phyloP scores from a whole-genome alignment of 2,329 filamentous ascomycete genomes.

The Pyrenochaeta sp. region DNA sequence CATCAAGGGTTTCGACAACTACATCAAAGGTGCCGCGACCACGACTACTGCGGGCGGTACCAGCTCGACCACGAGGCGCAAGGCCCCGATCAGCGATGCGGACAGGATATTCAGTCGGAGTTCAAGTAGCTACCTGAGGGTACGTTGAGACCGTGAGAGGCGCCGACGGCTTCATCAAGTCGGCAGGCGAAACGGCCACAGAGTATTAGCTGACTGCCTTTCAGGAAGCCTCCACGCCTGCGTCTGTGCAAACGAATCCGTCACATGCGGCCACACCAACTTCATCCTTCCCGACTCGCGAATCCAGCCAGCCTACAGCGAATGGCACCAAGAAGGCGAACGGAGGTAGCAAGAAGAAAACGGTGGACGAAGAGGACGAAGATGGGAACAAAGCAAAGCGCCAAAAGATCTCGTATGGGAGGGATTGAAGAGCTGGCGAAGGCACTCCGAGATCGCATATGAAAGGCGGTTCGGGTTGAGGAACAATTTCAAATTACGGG shows the following conservation, averaged over 20 bases:
- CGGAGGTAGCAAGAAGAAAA: conserved; percentile 55
- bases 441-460: conserved; percentile 4
- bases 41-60: conserved; percentile 58
- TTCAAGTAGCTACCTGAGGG: conserved; percentile 49
- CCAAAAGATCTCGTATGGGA: conserved; percentile 59
- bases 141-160: conserved; percentile 36
- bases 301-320: conserved; percentile 53
- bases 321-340: conserved; percentile 48
- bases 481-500: conserved; percentile 1
- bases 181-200: not conserved
- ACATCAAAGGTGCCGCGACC: conserved; percentile 84
- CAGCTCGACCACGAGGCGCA: conserved; percentile 63
- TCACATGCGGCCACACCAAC: conserved; percentile 59
- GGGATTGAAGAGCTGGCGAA: conserved; percentile 46
- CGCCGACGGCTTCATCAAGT: not conserved
- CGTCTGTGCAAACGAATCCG: conserved; percentile 49
- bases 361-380: conserved; percentile 55
- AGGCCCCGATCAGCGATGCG: conserved; percentile 68
- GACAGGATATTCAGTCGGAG: conserved; percentile 72
- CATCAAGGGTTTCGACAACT: conserved; percentile 96
- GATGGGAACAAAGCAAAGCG: conserved; percentile 57
- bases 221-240: conserved; percentile 51
- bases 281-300: conserved; percentile 55
- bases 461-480: conserved; percentile 3
- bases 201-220: conserved; percentile 19